Evolutionary conservation across 2,329 filamentous ascomycete genomes (phyloP), one percentile per base, ranked within the genome.

Genomic region (Monilinia laxa): DNA sequence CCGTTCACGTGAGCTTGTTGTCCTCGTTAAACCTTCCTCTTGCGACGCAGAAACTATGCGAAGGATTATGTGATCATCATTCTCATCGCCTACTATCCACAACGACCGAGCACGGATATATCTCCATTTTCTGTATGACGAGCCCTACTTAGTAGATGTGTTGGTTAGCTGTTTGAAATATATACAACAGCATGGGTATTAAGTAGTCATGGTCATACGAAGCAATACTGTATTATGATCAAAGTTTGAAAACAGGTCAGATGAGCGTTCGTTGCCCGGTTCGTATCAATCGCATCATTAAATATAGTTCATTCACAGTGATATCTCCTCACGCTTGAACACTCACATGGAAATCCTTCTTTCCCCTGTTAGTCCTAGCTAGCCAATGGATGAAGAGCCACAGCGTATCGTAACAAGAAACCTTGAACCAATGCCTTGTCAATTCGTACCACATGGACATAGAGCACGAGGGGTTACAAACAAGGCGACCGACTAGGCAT

Each of bases 241-340:
- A 52, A n/a, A 38, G 31, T 52, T 52, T 62, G 28, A 52, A 52
- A 62, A 31, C 16, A 31, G 45, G 35, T 62, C 47, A 53, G 47
- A 52, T 52, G 59, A 58, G 56, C 38, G 1, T 20, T 45, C 18
- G 9, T 28, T 57, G 5, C 38, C 23, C 16, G 49, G 25, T 16
- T 16, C 10, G 5, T 52, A 25, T 28, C n/a, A 14, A 25, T 28
- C 18, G 56, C n/a, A 38, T 56, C 10, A 38, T 56, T 31, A 40
- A 35, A 16, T 18, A 16, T 45, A 1, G 42, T 45, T 45, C 42
- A 18, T 45, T 45, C 42, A 18, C 6, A 18, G 16, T 40, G 18
- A 40, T 28, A 56, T n/a, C n/a, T 5, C 10, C 49, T 52, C 49
- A 25, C n/a, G 10, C 47, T 49, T n/a, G 10, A 23, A 52, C 5